A percentile compares a stretch with the other conserved stretches of the same genome.
Conservation (phyloP, 225 moss, liverwort and hornwort genomes). For the Climacium dendroides region DNA sequence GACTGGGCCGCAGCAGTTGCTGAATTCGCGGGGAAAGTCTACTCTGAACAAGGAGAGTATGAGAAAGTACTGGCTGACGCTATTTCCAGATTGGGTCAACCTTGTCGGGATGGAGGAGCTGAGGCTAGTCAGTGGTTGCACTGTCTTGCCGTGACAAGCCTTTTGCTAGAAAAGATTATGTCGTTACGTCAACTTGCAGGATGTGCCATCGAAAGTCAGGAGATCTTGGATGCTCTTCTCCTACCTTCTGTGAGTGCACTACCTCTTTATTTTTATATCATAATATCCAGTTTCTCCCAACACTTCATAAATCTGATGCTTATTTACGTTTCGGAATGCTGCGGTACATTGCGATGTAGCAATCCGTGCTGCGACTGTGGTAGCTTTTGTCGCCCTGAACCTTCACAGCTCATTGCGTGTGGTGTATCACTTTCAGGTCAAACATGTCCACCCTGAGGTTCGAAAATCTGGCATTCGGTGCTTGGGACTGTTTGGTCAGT, state of each 20-base stretch:
- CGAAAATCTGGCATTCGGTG: constrained; percentile 76
- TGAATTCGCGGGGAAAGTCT: constrained; percentile 62
- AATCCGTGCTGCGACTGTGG: background rate
- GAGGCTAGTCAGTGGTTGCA: constrained; percentile 85
- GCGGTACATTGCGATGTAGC: background rate
- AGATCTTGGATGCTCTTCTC: constrained; percentile 72
- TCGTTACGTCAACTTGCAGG: constrained; percentile 58
- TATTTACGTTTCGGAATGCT: background rate
- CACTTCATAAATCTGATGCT: background rate
- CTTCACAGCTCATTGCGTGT: background rate
- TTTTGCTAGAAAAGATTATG: constrained; percentile 56
- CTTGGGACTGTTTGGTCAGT: constrained; percentile 67
- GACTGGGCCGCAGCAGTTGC: constrained; percentile 84
- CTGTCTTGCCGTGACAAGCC: constrained; percentile 71
- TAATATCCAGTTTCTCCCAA: background rate
- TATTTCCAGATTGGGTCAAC: constrained; percentile 61
- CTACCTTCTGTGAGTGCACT: constrained; percentile 61
- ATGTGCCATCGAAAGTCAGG: constrained; percentile 65
- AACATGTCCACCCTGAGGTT: constrained; percentile 75
- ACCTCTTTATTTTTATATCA: background rate
- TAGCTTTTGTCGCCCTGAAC: background rate
- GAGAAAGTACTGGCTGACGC: constrained; percentile 62
- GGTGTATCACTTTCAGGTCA: constrained; percentile 41
- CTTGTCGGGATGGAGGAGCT: constrained; percentile 96
- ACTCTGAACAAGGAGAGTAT: constrained; percentile 81